These are phyloP conservation scores for Agaricus bisporus DNA, from an alignment of 768 basidiomycete genomes.

Conservation along the genomic window DNA sequence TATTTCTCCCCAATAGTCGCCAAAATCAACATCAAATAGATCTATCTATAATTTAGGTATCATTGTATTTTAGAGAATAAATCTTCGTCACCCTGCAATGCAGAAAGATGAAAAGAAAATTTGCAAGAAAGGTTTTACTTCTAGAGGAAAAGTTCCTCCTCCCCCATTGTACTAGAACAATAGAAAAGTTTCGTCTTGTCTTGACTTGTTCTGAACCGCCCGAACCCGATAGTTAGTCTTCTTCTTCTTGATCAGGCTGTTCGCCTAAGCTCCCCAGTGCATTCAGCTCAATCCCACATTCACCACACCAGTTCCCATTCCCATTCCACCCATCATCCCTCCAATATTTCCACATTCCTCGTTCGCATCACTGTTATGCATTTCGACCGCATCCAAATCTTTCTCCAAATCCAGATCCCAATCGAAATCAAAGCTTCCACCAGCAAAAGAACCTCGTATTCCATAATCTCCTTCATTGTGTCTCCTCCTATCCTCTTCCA, in stretches of 20 bases:
- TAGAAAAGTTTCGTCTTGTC: not conserved
- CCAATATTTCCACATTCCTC: constrained; percentile 13
- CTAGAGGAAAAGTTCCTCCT: too few species aligned
- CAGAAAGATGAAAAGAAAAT: too few species aligned
- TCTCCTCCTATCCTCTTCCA: constrained; percentile 16
- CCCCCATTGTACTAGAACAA: not conserved
- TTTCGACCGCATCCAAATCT: constrained; percentile 54
- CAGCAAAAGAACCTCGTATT: not conserved
- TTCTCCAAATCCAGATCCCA: constrained; percentile 46
- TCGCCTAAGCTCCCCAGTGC: constrained; percentile 5
- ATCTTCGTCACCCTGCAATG: too few species aligned
- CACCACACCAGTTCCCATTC: not conserved
- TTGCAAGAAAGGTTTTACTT: too few species aligned
- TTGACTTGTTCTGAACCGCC: not conserved
- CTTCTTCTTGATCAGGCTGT: constrained; percentile 8
- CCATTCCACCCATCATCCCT: not conserved
- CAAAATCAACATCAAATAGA: too few species aligned
- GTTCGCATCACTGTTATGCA: not conserved
- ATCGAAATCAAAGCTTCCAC: constrained; percentile 26
- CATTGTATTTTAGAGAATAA: too few species aligned
- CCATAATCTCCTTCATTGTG: constrained; percentile 25
- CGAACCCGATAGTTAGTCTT: not conserved
- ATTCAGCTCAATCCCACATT: not conserved
- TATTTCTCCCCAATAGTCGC: too few species aligned
- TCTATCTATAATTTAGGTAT: too few species aligned